Percentiles rank a stretch among this genome's conserved stretches.
Evolutionary conservation across 2,329 filamentous ascomycete species (phyloP).

Genomic region (Trichoderma atroviride): DNA sequence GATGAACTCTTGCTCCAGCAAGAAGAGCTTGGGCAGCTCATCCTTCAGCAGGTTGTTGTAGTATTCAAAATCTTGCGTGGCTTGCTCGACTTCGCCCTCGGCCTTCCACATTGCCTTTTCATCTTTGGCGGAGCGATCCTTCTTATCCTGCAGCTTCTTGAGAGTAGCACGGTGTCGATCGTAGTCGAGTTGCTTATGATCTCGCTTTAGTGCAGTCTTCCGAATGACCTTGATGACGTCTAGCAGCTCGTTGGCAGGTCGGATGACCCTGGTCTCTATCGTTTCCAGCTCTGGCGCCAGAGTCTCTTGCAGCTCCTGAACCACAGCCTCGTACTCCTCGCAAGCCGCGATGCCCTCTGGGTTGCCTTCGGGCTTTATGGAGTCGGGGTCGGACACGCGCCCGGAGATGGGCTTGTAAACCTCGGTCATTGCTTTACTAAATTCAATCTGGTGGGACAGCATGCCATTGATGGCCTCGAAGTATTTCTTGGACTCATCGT

Average conservation of each 20-base stretch:
- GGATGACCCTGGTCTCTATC: slow-evolving; percentile 91
- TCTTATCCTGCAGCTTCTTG: slow-evolving; percentile 97
- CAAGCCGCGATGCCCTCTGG: slow-evolving; percentile 91
- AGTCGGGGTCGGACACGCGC: slow-evolving; percentile 88
- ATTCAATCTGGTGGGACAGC: slow-evolving; percentile 96
- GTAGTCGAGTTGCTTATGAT: slow-evolving; percentile 97
- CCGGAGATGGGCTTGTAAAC: slow-evolving; percentile 98
- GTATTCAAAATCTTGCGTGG: slow-evolving; percentile 96
- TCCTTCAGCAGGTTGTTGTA: slow-evolving; percentile 98
- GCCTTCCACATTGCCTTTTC: slow-evolving; percentile 97
- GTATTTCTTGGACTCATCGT: slow-evolving; percentile 97
- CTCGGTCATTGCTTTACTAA: slow-evolving; percentile 92
- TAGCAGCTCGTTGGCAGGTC: slow-evolving; percentile 87
- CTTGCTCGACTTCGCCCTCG: slow-evolving; percentile 85
- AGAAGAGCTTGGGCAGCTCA: slow-evolving; percentile 89
- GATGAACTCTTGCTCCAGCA: slow-evolving; percentile 91
- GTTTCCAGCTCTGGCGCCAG: slow-evolving; percentile 92
- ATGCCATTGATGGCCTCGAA: slow-evolving; percentile 98
- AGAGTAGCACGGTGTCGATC: slow-evolving; percentile 80
- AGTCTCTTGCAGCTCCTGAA: slow-evolving; percentile 85
- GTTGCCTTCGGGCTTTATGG: slow-evolving; percentile 80
- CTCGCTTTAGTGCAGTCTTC: slow-evolving; percentile 84
- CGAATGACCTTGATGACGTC: slow-evolving; percentile 95
- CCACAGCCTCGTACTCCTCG: slow-evolving; percentile 92
- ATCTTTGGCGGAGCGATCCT: slow-evolving; percentile 93